Percentiles rank a stretch among this genome's conserved stretches.
phyloP scores from a whole-genome alignment of 495 filamentous ascomycete genomes.

The Astrothelium macrocarpum region DNA sequence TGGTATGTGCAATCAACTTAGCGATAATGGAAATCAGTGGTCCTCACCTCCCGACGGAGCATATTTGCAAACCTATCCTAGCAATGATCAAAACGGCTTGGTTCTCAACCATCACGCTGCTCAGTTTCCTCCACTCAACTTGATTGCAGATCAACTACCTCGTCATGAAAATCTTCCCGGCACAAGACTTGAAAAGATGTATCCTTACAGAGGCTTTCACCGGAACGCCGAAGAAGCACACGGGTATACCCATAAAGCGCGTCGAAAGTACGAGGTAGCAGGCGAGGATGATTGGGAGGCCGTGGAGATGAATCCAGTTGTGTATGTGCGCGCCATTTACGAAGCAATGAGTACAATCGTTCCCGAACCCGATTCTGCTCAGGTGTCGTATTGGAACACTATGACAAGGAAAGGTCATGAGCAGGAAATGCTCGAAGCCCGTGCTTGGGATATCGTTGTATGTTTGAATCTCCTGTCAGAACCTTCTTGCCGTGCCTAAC shows the following conservation, averaged over 20 bases:
- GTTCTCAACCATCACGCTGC: neutral
- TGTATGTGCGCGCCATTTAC: neutral
- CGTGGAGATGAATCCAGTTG: neutral
- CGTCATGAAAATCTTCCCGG: neutral
- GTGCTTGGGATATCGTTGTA: conserved; percentile 2
- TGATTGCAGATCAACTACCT: neutral
- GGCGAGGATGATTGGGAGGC: neutral
- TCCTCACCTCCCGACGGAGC: too few species aligned
- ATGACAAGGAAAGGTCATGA: neutral
- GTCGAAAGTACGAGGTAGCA: neutral
- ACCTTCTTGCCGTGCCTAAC: neutral
- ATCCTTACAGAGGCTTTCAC: neutral
- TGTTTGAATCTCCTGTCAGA: neutral
- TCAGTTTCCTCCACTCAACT: neutral
- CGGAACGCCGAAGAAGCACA: neutral
- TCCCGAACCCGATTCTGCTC: neutral
- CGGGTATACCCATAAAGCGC: neutral
- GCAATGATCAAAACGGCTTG: too few species aligned
- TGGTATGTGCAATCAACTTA: too few species aligned
- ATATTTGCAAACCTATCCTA: too few species aligned
- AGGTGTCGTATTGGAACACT: neutral
- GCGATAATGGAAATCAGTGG: too few species aligned
- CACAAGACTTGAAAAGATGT: neutral
- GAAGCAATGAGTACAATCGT: neutral
- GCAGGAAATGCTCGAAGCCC: neutral